These are phyloP conservation scores for Candida tetrigidarum DNA, from an alignment of 1,139 yeast genomes.

Conservation along the genomic window DNA sequence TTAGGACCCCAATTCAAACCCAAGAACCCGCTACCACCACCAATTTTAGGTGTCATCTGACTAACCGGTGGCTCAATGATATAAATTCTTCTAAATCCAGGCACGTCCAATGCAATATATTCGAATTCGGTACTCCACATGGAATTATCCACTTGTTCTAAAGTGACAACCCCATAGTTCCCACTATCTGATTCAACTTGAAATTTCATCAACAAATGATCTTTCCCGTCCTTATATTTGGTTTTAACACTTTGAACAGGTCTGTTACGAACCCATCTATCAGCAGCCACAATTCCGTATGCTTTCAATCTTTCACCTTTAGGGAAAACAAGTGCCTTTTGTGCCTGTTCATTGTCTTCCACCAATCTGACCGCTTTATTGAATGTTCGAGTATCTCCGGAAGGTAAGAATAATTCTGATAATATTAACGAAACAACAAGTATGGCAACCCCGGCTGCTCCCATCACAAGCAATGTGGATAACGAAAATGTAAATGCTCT, in stretches of 20 bases:
- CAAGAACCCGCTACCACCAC: slow-evolving; percentile 58
- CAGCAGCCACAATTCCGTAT: slow-evolving; percentile 74
- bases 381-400: slow-evolving; percentile 90
- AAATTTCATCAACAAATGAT: slow-evolving; percentile 82
- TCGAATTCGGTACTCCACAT: slow-evolving; percentile 73
- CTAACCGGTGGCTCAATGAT: slow-evolving; percentile 62
- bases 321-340: slow-evolving; percentile 56
- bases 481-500: slow-evolving; percentile 64
- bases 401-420: slow-evolving; percentile 80
- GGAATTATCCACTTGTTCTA: slow-evolving; percentile 75
- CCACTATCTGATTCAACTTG: slow-evolving; percentile 72
- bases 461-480: slow-evolving; percentile 64
- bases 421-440: slow-evolving; percentile 78
- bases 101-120: slow-evolving; percentile 76
- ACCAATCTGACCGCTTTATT: slow-evolving; percentile 81
- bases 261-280: slow-evolving; percentile 86
- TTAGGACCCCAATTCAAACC: slow-evolving; percentile 90
- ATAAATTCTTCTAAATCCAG: slow-evolving; percentile 69
- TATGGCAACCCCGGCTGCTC: slow-evolving; percentile 68
- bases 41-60: slow-evolving; percentile 39
- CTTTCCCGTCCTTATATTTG: slow-evolving; percentile 73
- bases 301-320: slow-evolving; percentile 73
- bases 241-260: slow-evolving; percentile 66
- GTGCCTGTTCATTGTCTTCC: slow-evolving; percentile 67
- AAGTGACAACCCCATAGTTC: slow-evolving; percentile 65